Conservation (phyloP, 768 basidiomycete species). For the Mycena latifolia region DNA sequence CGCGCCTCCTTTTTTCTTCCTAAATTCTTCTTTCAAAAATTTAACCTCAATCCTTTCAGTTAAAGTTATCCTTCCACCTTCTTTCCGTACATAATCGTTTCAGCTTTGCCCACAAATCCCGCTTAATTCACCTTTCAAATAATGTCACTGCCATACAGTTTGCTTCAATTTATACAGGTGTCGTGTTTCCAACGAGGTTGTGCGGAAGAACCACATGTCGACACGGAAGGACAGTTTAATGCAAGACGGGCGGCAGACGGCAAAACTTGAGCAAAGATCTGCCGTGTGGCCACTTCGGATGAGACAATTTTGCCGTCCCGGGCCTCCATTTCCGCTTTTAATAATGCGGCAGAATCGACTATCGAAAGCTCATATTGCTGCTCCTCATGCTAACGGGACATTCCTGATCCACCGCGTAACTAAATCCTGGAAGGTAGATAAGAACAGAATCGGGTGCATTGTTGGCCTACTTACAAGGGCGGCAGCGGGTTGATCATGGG, state of each 20-base stretch:
- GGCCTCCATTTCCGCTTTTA: slow-evolving; percentile 1
- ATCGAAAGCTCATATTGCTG: not conserved
- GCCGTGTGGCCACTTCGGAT: slow-evolving; percentile 1
- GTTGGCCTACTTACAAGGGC: slow-evolving; percentile 46
- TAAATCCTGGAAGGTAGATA: slow-evolving; percentile 21
- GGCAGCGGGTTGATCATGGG: slow-evolving; percentile 62
- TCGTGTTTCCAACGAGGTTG: not conserved
- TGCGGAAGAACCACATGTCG: not conserved
- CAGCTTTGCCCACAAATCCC: slow-evolving; percentile 12
- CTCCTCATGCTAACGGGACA: slow-evolving; percentile 14
- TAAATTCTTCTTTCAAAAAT: not conserved
- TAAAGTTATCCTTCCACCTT: slow-evolving; percentile 12
- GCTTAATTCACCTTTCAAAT: slow-evolving; percentile 13
- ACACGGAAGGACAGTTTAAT: too few species aligned
- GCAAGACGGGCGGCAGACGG: too few species aligned
- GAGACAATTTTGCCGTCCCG: slow-evolving; percentile 16
- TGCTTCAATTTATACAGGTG: not conserved
- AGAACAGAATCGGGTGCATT: slow-evolving; percentile 6
- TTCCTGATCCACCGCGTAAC: slow-evolving; percentile 31
- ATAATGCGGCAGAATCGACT: not conserved
- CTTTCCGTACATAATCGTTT: slow-evolving; percentile 29
- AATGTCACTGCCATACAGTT: slow-evolving; percentile 3
- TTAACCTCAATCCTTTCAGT: slow-evolving; percentile 9
- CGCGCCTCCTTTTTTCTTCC: slow-evolving; percentile 20
- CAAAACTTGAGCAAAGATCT: too few species aligned